phyloP scores from a whole-genome alignment of 1,139 yeast genomes.

The Pichia sp. region DNA sequence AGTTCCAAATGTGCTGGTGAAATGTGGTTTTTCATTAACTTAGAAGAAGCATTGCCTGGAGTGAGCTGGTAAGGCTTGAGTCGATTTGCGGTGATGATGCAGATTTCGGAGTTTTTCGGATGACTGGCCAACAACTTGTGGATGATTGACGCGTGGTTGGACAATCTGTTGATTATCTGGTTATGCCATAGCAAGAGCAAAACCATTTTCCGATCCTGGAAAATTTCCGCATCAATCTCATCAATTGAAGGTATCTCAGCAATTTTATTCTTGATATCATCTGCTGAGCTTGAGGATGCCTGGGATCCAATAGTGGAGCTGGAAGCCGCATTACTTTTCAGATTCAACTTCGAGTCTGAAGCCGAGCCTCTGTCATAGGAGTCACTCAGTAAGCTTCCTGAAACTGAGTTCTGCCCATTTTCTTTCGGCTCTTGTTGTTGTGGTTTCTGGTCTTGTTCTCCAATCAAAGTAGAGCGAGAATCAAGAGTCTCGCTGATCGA shows the following conservation, averaged over 20 bases:
- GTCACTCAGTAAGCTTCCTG: background rate
- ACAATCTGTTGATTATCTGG: conserved; percentile 26
- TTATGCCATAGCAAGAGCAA: conserved; percentile 29
- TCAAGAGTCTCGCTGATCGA: background rate
- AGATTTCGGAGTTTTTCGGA: conserved; percentile 20
- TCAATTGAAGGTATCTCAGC: conserved; percentile 14
- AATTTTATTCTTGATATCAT: background rate
- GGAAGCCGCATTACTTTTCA: background rate
- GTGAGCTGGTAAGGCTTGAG: conserved; percentile 17
- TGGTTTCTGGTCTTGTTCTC: background rate
- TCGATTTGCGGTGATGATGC: conserved; percentile 26
- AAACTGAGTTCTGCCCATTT: background rate
- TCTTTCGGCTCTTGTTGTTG: background rate
- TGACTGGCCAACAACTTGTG: conserved; percentile 14
- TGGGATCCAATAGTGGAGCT: background rate
- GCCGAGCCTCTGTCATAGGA: background rate
- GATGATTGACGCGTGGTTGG: conserved; percentile 22
- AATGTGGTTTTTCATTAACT: conserved; percentile 21
- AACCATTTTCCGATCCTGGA: conserved; percentile 28
- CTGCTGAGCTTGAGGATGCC: background rate
- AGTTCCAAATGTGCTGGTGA: conserved; percentile 27
- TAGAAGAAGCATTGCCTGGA: conserved; percentile 12
- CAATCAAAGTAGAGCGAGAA: background rate
- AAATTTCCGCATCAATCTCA: conserved; percentile 18
- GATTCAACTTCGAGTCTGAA: background rate